phyloP scores from a whole-genome alignment of 2,329 filamentous ascomycete species.

The Exophiala phaeomuriformis region DNA sequence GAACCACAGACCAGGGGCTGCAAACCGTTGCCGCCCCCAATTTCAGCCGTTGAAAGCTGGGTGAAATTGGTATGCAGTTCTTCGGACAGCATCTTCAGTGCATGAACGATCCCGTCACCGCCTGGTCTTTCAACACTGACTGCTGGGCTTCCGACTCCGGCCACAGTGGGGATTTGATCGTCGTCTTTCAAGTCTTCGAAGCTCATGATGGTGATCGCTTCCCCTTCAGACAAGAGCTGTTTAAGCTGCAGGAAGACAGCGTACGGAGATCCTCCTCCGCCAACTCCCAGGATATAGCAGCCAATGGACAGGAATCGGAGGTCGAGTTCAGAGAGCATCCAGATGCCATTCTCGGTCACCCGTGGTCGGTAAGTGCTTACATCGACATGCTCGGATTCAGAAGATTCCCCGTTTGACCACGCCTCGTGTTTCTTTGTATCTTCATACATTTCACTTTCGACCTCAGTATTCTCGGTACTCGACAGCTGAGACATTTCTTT shows the following conservation, averaged over 20 bases:
- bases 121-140: conserved; percentile 28
- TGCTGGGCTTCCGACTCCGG: conserved; percentile 21
- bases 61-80: conserved; percentile 45
- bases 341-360: conserved; percentile 34
- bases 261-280: conserved; percentile 43
- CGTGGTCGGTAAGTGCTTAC: conserved; percentile 36
- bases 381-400: conserved; percentile 26
- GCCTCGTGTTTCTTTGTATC: conserved; percentile 12
- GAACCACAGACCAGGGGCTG: conserved; percentile 52
- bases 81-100: conserved; percentile 44
- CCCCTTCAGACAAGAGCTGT: conserved; percentile 36
- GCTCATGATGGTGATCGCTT: conserved; percentile 38
- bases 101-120: conserved; percentile 47
- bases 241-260: conserved; percentile 38
- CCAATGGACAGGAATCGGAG: conserved; percentile 41
- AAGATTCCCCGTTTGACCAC: conserved; percentile 6
- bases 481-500: not conserved
- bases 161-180: conserved; percentile 37
- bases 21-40: conserved; percentile 59
- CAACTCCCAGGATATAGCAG: conserved; percentile 45
- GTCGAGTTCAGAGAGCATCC: conserved; percentile 43
- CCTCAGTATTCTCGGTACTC: conserved; percentile 10
- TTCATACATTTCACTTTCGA: conserved; percentile 20
- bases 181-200: conserved; percentile 40
- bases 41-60: conserved; percentile 56